Evolutionary conservation across 164 flowering plant genomes (phyloP).

Genomic region (Dillenia suffruticosa): DNA sequence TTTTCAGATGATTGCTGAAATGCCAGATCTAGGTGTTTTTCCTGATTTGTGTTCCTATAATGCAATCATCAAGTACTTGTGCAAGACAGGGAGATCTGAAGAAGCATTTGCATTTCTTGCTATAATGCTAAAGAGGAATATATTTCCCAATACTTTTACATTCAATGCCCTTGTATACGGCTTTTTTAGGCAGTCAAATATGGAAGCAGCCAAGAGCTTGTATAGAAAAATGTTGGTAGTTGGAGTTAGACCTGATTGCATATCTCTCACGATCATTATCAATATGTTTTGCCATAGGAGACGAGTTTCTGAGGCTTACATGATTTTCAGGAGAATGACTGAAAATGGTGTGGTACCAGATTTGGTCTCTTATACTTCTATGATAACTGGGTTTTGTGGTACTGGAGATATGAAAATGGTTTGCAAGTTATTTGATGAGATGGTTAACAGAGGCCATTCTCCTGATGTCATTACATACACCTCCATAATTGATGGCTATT

Average conservation of each 20-base stretch:
- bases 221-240: conserved; percentile 32
- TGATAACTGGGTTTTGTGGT: conserved; percentile 52
- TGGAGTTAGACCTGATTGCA: conserved; percentile 33
- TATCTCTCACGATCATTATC: conserved; percentile 40
- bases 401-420: conserved; percentile 38
- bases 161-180: conserved; percentile 46
- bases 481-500: conserved; percentile 49
- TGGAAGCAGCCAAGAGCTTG: conserved; percentile 30
- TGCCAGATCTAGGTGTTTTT: conserved; percentile 30
- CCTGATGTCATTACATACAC: conserved; percentile 53
- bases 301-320: conserved; percentile 31
- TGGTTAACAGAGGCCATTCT: conserved; percentile 24
- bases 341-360: conserved; percentile 38
- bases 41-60: conserved; percentile 39
- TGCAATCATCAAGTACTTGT: conserved; percentile 33
- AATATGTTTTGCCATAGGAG: conserved; percentile 21
- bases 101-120: conserved; percentile 41
- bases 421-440: conserved; percentile 25
- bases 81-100: conserved; percentile 30
- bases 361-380: conserved; percentile 38
- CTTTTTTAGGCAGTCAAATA: conserved; percentile 37
- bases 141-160: conserved; percentile 37
- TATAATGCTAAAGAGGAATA: conserved; percentile 43
- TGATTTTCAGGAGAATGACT: conserved; percentile 38
- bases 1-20: conserved; percentile 31